Evolutionary conservation across 2,329 filamentous ascomycete genomes (phyloP), one percentile per base, ranked within the genome.

Genomic region (Paecilomyces sp.): DNA sequence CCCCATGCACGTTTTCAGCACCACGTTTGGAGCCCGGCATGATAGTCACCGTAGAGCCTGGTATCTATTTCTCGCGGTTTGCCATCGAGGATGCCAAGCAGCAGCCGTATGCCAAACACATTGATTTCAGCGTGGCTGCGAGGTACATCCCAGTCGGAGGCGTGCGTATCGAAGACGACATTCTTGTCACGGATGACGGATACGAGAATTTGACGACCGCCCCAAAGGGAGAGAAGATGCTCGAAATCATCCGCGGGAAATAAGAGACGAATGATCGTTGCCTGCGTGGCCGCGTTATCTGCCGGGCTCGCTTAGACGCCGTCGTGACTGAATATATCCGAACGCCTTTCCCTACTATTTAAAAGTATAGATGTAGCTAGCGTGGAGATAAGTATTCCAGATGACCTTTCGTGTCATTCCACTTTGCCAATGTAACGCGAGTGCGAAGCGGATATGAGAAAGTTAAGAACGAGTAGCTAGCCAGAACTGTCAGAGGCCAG

Each of bases 161-260:
- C 11, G 75, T 78, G 31, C 72, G 76, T 33, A 78, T 79, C 57
- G 76, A 79, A 60, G 76, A 78, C 69, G 89, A 92, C 69, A 82
- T 92, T 31, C 76, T 91, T 28, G 86, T 92, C 62, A 92, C 88
- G 0, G 80, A 83, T 56, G 79, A 79, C 24, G 88, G 89, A 5
- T 85, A 83, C 62, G 84, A 90, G 68, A 92, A 92, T 71, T 71
- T 92, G 64, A 92, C 89, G 0, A 85, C 84, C 12, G 87, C 86
- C 3, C 81, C 85, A 4, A 92, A 91, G 72, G 86, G 88, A 59
- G 80, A 87, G 2, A 81, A 79, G 57, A 76, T 76, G 69, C 64
- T 78, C 54, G 70, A 74, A 55, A 71, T 77, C 54, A 76, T 78
- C 62, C 70, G 71, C 47, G 57, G 62, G 30, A 61, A 59, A 18